Conservation (phyloP, 179 eudicot genomes). For the Heliamphora pulchella region DNA sequence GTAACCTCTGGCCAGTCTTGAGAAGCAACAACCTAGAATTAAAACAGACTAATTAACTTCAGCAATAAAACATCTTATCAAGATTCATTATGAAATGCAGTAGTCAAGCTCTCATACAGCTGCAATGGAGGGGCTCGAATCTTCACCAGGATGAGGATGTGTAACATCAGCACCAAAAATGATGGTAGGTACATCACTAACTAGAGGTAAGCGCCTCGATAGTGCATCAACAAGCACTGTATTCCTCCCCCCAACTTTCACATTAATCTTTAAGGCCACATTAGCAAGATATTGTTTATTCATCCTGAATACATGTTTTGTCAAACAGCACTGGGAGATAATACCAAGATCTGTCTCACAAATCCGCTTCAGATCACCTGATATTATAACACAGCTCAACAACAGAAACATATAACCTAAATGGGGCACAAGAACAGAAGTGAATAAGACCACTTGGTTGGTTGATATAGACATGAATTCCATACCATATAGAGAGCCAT, state of each 20-base stretch:
- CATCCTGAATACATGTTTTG: conserved; percentile 27
- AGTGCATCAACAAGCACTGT: conserved; percentile 33
- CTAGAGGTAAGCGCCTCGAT: conserved; percentile 25
- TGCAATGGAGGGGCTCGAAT: conserved; percentile 72
- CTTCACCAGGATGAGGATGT: conserved; percentile 82
- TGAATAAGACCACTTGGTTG: too few species aligned
- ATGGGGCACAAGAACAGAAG: too few species aligned
- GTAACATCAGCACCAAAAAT: conserved; percentile 94
- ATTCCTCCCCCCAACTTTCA: conserved; percentile 79
- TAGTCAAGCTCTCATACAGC: conserved; percentile 41
- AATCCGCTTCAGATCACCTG: too few species aligned
- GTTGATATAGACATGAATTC: too few species aligned
- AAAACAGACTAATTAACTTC: too few species aligned
- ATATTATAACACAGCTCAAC: too few species aligned
- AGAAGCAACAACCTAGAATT: conserved; percentile 53
- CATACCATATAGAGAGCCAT: conserved; percentile 49
- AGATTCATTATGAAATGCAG: too few species aligned
- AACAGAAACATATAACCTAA: too few species aligned
- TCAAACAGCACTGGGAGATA: conserved; percentile 72
- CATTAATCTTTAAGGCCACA: conserved; percentile 70
- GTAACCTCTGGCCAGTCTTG: conserved; percentile 90
- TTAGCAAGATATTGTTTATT: conserved; percentile 72
- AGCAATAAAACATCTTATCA: too few species aligned
- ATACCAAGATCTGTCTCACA: conserved; percentile 43
- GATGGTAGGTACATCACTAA: conserved; percentile 50